Evolutionary conservation across 352 stramenopile species (phyloP).

Genomic region (Pythium aristosporum): DNA sequence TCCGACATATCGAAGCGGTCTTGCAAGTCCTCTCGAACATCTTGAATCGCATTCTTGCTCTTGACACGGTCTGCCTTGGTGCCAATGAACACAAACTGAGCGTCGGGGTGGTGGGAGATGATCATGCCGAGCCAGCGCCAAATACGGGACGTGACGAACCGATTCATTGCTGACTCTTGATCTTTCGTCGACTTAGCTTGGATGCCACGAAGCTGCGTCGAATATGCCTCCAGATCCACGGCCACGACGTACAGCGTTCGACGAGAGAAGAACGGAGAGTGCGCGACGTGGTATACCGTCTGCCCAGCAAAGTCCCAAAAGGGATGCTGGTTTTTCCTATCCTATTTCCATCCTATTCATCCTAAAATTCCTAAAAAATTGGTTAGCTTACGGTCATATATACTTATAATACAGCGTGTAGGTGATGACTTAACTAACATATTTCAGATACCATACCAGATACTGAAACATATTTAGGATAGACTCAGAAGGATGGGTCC

Average conservation of each 20-base stretch:
- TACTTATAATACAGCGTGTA: too few species aligned
- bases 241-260: background rate
- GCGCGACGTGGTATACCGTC: background rate
- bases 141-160: background rate
- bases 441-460: too few species aligned
- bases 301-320: constrained; percentile 1
- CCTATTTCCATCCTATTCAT: too few species aligned
- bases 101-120: background rate
- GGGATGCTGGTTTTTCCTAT: too few species aligned
- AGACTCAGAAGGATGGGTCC: too few species aligned
- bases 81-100: background rate
- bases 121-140: background rate
- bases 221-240: background rate
- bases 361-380: too few species aligned
- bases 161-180: background rate
- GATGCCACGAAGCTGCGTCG: background rate
- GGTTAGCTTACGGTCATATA: too few species aligned
- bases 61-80: background rate
- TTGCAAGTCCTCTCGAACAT: background rate
- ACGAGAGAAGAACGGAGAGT: background rate
- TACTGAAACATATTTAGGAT: too few species aligned
- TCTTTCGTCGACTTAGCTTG: background rate
- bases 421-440: background rate
- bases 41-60: background rate
- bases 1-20: too few species aligned